A percentile compares a stretch with the other conserved stretches of the same genome.
phyloP scores from a whole-genome alignment of 2,329 filamentous ascomycete genomes.

The Neonectria hederae region DNA sequence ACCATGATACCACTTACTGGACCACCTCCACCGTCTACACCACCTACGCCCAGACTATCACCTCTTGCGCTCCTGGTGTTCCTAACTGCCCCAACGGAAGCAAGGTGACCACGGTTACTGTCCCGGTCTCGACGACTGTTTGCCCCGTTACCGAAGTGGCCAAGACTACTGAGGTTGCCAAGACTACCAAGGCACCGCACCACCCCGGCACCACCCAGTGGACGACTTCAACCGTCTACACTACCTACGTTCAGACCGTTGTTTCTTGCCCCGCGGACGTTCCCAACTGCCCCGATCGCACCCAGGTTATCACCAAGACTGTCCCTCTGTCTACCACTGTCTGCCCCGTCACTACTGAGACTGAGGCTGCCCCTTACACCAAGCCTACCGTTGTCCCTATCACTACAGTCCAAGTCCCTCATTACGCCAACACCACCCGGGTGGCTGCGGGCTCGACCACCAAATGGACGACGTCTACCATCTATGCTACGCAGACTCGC shows the following conservation, averaged over 20 bases:
- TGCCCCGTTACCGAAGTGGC: not conserved
- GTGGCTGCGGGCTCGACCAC: conserved; percentile 24
- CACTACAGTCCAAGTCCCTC: conserved; percentile 7
- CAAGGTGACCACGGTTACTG: conserved; percentile 41
- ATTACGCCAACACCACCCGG: conserved; percentile 11
- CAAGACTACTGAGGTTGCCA: not conserved
- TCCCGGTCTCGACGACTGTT: conserved; percentile 48
- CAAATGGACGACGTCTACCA: conserved; percentile 25
- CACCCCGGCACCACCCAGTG: conserved; percentile 10
- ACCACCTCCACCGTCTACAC: conserved; percentile 48
- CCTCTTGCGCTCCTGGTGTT: conserved; percentile 44
- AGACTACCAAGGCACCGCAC: not conserved
- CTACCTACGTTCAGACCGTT: conserved; percentile 41
- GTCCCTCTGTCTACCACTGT: not conserved
- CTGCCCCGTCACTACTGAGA: not conserved
- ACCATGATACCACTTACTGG: conserved; percentile 18
- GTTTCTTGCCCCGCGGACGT: conserved; percentile 45
- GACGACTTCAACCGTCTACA: conserved; percentile 48
- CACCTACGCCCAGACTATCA: conserved; percentile 42
- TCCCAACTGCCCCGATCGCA: conserved; percentile 42
- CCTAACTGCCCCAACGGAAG: conserved; percentile 42
- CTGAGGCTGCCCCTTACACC: not conserved
- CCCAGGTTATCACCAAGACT: conserved; percentile 10
- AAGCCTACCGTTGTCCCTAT: not conserved
- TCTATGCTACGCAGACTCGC: conserved; percentile 35